Base-by-base conservation (phyloP, 2,329 filamentous ascomycete species). In the Scedosporium boydii region DNA sequence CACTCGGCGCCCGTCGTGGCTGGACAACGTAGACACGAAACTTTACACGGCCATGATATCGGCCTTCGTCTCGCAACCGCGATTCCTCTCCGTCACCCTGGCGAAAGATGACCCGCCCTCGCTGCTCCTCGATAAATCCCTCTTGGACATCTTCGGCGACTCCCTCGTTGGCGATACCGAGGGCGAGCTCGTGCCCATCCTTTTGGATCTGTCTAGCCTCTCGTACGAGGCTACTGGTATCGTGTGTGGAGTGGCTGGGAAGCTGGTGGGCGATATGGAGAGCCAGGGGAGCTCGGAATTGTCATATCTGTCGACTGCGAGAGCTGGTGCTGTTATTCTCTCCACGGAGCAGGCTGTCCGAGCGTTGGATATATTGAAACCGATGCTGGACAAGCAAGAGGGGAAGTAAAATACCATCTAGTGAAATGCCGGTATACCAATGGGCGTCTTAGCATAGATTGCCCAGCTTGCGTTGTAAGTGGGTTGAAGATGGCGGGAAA, bases 141-240 rank as follows among this genome's bases (percentile, higher is more conserved):
- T 92, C 18, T 77, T 93, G 5, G 75, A 76, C 12, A 77, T 89
- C 18, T 89, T 89, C 68, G 85, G 87, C 21, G 87, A 89, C 68
- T 84, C 91, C 0, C 77, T 98, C 1, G 84, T 96, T 0, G 92
- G 91, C 12, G 81, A 87, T 64, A 90, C 84, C 57, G 86, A 86
- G 61, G 87, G 87, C 66, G 85, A 85, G 63, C 80, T 93, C 41
- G 85, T 96, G 1, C 92, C 95, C 1, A 95, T 99, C 68, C 93
- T 92, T 63, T 82, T 99, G 3, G 91, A 98, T 69, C 81, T 99
- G 27, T 86, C 85, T 21, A 86, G 85, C 51, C 78, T 98, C 48
- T 90, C 93, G 0, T 82, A 93, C 51, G 91, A 96, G 73, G 92
- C 91, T 6, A 96, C 93, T 0, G 93, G 93, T 23, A 97, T 99